These are phyloP conservation scores for Populus simonii DNA, from an alignment of 345 rosid genomes.

Conservation along the genomic window DNA sequence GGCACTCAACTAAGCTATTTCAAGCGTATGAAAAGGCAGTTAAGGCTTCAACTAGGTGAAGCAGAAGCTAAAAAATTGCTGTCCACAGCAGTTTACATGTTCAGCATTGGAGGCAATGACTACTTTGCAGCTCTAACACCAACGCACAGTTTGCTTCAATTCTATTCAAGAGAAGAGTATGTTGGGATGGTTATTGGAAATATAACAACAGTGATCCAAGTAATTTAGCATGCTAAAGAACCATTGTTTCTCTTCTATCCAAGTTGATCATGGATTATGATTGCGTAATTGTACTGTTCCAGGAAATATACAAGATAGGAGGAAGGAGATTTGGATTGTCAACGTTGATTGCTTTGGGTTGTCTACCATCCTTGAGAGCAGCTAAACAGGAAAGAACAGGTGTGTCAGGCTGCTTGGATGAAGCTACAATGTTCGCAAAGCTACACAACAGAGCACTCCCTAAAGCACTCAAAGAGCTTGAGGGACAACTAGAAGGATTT, in stretches of 20 bases:
- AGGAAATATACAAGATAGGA: conserved; percentile 43
- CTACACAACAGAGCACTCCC: conserved; percentile 31
- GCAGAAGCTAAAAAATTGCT: conserved; percentile 25
- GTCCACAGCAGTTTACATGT: conserved; percentile 34
- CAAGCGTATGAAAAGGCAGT: conserved; percentile 22
- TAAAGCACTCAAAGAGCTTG: conserved; percentile 10
- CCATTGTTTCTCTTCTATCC: too few relatives aligned
- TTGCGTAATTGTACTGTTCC: background rate
- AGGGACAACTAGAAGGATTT: conserved; percentile 29
- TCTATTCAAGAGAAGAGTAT: conserved; percentile 18
- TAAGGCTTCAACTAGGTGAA: conserved; percentile 37
- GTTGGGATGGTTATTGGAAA: conserved; percentile 36
- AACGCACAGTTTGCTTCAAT: conserved; percentile 19
- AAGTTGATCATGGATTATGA: background rate
- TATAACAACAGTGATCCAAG: conserved; percentile 27
- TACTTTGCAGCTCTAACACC: conserved; percentile 5
- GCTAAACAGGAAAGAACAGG: conserved; percentile 6
- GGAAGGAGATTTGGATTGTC: conserved; percentile 49
- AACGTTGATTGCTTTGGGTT: conserved; percentile 24
- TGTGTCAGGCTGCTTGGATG: conserved; percentile 13
- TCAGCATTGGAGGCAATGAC: conserved; percentile 44
- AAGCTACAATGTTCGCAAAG: conserved; percentile 10
- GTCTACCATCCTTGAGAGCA: conserved; percentile 20
- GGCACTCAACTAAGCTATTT: conserved; percentile 33
- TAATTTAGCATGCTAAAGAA: background rate